Evolutionary conservation across 495 filamentous ascomycete genomes (phyloP).

Genomic region (Cercophora samala): DNA sequence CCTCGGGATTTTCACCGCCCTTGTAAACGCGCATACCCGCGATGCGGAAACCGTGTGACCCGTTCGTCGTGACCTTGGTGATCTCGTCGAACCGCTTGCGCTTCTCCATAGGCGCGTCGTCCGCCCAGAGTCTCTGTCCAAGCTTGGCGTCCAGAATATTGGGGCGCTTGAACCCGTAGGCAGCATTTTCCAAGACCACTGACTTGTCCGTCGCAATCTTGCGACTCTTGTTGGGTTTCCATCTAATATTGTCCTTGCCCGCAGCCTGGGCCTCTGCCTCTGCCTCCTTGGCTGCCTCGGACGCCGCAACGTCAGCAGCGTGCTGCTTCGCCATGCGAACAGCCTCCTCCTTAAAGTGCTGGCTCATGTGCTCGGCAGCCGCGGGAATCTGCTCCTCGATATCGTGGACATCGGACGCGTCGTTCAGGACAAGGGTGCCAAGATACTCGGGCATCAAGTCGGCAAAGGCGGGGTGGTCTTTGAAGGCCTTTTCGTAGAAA

Average conservation of each 20-base stretch:
- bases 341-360: constrained; percentile 40
- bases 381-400: constrained; percentile 52
- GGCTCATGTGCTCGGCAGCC: constrained; percentile 42
- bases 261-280: constrained; percentile 28
- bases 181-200: constrained; percentile 84
- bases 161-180: constrained; percentile 74
- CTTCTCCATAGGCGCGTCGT: constrained; percentile 75
- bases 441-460: constrained; percentile 81
- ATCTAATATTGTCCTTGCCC: constrained; percentile 27
- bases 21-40: constrained; percentile 93
- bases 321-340: constrained; percentile 29
- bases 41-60: constrained; percentile 77
- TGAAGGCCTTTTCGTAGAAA: constrained; percentile 79
- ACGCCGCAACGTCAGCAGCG: constrained; percentile 29
- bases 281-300: constrained; percentile 27
- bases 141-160: constrained; percentile 97
- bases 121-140: constrained; percentile 80
- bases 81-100: constrained; percentile 75
- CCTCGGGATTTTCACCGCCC: constrained; percentile 51
- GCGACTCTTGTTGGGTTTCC: constrained; percentile 42
- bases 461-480: constrained; percentile 64
- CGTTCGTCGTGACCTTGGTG: constrained; percentile 72
- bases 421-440: constrained; percentile 64
- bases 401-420: constrained; percentile 42
- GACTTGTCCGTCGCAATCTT: constrained; percentile 70